These are phyloP conservation scores for Yamadazyma friedrichii DNA, from an alignment of 1,139 yeast genomes.

Conservation along the genomic window DNA sequence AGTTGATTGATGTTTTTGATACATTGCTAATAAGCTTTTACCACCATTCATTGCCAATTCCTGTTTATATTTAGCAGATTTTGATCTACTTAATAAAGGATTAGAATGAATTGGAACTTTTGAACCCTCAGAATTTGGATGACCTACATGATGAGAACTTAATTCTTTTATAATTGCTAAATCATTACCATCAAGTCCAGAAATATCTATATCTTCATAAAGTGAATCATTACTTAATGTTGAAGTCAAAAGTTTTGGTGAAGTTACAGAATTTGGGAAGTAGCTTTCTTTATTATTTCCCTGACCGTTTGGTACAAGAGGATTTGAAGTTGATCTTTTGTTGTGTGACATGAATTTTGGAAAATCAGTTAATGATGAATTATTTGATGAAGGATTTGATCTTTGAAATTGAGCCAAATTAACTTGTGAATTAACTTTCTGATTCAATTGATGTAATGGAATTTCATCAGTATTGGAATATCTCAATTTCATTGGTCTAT, in stretches of 20 bases:
- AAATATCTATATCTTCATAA: conserved; percentile 12
- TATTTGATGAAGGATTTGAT: conserved; percentile 23
- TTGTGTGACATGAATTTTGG: conserved; percentile 21
- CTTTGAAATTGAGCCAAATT: conserved; percentile 30
- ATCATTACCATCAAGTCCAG: conserved; percentile 20
- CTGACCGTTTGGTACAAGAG: conserved; percentile 17
- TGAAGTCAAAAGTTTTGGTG: conserved; percentile 13
- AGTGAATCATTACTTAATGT: conserved; percentile 13
- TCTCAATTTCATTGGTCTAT: conserved; percentile 40
- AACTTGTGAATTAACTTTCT: conserved; percentile 42
- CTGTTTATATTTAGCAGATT: conserved; percentile 28
- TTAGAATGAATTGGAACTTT: conserved; percentile 14
- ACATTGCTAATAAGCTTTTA: conserved; percentile 26
- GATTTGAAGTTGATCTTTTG: conserved; percentile 22
- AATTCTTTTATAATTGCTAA: conserved; percentile 27
- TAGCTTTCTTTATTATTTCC: conserved; percentile 21
- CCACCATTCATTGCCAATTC: conserved; percentile 21
- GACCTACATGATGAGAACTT: neutral
- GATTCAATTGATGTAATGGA: conserved; percentile 39
- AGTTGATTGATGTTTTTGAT: conserved; percentile 21
- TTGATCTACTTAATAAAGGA: conserved; percentile 24
- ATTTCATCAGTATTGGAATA: conserved; percentile 42
- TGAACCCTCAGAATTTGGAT: neutral
- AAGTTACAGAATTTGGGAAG: conserved; percentile 16
- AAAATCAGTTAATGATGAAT: conserved; percentile 29